phyloP scores from a whole-genome alignment of 1,284 basidiomycete genomes.

The Naganishia cerealis region DNA sequence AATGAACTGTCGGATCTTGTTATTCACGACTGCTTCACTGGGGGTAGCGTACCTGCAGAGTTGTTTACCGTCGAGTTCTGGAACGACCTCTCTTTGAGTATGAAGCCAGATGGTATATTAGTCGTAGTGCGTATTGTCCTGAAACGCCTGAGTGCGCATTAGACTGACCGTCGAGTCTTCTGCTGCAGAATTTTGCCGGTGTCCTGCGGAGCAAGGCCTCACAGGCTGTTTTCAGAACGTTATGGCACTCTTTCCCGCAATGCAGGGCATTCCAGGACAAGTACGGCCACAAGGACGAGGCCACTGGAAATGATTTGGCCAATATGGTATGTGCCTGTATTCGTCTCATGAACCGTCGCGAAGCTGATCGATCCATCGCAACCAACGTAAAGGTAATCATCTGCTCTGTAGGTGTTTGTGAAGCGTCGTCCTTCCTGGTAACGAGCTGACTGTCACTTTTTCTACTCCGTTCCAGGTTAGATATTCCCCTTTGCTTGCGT shows the following conservation, averaged over 20 bases:
- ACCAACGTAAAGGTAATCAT: constrained; percentile 3
- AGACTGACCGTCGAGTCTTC: constrained; percentile 22
- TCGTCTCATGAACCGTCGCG: not conserved
- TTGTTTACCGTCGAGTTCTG: constrained; percentile 81
- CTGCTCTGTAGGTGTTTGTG: constrained; percentile 6
- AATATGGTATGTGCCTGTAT: constrained; percentile 64
- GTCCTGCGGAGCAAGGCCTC: constrained; percentile 64
- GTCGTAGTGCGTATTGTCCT: constrained; percentile 65
- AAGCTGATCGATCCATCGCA: not conserved
- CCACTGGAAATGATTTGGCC: constrained; percentile 61
- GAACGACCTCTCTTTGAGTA: constrained; percentile 64
- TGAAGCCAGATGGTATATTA: constrained; percentile 72
- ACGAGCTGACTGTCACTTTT: not conserved
- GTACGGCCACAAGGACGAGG: constrained; percentile 40
- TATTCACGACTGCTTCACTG: constrained; percentile 88
- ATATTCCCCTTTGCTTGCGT: constrained; percentile 63
- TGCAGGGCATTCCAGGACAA: constrained; percentile 80
- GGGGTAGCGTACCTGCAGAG: constrained; percentile 76
- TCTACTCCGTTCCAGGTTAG: constrained; percentile 61
- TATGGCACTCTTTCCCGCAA: constrained; percentile 66
- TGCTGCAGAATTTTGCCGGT: constrained; percentile 69
- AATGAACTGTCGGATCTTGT: constrained; percentile 66
- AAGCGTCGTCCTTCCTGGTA: constrained; percentile 4
- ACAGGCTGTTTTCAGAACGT: constrained; percentile 67
- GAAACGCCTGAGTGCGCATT: not conserved